These are phyloP conservation scores for Papiliotrema flavescens DNA, from an alignment of 1,284 basidiomycete genomes.

Conservation along the genomic window DNA sequence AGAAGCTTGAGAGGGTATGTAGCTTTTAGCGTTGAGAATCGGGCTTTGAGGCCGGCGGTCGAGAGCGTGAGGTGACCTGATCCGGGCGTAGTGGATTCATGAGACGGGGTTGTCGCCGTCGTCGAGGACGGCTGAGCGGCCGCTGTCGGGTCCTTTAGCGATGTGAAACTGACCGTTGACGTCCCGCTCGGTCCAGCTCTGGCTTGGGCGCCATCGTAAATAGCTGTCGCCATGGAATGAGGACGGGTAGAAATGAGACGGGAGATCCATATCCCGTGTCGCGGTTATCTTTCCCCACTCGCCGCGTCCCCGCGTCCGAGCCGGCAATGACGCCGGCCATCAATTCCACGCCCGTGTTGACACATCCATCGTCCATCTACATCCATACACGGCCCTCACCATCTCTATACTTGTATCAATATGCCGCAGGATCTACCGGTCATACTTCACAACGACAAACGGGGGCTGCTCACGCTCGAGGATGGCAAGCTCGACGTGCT, in stretches of 20 bases:
- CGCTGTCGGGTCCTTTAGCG: background rate
- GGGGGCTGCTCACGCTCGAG: conserved; percentile 41
- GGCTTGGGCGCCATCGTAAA: no score
- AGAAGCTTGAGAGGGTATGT: conserved; percentile 89
- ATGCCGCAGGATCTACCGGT: conserved; percentile 39
- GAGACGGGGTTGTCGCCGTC: background rate
- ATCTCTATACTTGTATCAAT: no score
- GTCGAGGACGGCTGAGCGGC: background rate
- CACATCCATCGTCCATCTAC: no score
- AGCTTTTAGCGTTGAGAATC: conserved; percentile 72
- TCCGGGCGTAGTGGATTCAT: conserved; percentile 17
- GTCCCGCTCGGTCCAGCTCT: no score
- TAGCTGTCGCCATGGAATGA: no score
- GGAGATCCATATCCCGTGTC: no score
- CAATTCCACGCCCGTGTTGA: no score
- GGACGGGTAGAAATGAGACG: no score
- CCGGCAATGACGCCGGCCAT: no score
- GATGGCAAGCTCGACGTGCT: conserved; percentile 39
- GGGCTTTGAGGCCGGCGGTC: conserved; percentile 40
- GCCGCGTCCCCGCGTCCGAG: no score
- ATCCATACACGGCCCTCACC: no score
- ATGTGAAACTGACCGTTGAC: background rate
- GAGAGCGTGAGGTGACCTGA: conserved; percentile 34
- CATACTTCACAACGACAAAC: conserved; percentile 39
- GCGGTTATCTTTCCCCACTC: no score